phyloP scores from a whole-genome alignment of 306 rosid genomes.

The Begonia masoniana region DNA sequence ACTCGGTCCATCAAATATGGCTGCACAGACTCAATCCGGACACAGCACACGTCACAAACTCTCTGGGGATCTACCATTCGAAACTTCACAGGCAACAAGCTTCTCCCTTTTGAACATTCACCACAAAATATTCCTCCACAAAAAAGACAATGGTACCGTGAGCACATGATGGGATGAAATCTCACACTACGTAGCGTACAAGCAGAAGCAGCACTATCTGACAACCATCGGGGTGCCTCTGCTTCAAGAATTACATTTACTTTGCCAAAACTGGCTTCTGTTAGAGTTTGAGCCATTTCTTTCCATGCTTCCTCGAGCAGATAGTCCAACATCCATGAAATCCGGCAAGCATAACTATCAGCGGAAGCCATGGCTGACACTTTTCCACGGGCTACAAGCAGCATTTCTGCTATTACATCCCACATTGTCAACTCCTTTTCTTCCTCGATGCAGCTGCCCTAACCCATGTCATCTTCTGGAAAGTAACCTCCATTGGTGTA shows the following conservation, averaged over 20 bases:
- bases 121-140: constrained; percentile 98
- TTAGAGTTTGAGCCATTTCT: constrained; percentile 68
- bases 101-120: constrained; percentile 77
- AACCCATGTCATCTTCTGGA: no score
- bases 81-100: constrained; percentile 73
- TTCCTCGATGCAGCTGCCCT: no score
- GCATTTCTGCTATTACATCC: no score
- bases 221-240: constrained; percentile 91
- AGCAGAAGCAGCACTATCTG: constrained; percentile 77
- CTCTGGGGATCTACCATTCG: constrained; percentile 73
- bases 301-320: no score
- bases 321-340: no score
- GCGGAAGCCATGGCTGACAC: no score
- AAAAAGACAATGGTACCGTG: constrained; percentile 91
- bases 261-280: constrained; percentile 56
- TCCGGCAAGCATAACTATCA: no score
- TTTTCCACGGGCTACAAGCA: no score
- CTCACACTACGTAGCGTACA: constrained; percentile 89
- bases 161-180: constrained; percentile 90
- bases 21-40: constrained; percentile 74
- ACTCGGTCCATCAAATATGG: constrained; percentile 83
- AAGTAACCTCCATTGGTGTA: no score
- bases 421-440: no score
- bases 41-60: constrained; percentile 90
- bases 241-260: constrained; percentile 61